A percentile compares a stretch with the other conserved stretches of the same genome.
Conservation (phyloP, 192 early-diverging fungal genomes). For the Lobosporangium transversale region DNA sequence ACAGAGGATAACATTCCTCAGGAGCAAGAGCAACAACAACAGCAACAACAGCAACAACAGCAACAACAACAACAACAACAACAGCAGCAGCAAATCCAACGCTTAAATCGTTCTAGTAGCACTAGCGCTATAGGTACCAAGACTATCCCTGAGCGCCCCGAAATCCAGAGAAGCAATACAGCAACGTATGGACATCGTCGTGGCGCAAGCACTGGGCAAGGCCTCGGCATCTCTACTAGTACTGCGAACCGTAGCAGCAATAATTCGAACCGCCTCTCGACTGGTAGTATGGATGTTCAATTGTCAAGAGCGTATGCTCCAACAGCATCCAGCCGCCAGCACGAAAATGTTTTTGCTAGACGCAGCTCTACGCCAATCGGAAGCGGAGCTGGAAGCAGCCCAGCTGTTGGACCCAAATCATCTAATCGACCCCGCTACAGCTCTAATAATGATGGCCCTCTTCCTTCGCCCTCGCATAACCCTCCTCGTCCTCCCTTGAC, state of each 20-base stretch:
- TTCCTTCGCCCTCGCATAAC: constrained; percentile 18
- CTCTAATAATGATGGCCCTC: constrained; percentile 9
- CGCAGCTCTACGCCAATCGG: constrained; percentile 38
- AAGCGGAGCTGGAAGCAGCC: constrained; percentile 29
- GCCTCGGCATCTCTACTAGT: neutral
- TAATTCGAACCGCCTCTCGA: constrained; percentile 22
- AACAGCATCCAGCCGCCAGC: constrained; percentile 37
- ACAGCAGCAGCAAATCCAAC: neutral
- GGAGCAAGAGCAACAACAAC: constrained; percentile 6
- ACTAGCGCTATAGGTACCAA: constrained; percentile 16
- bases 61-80: neutral
- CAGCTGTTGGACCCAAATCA: constrained; percentile 23
- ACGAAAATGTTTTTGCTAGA: constrained; percentile 16
- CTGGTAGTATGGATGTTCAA: constrained; percentile 13
- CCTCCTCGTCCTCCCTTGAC: constrained; percentile 33
- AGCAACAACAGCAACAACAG: constrained; percentile 8
- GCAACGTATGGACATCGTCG: constrained; percentile 48
- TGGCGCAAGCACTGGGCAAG: constrained; percentile 27
- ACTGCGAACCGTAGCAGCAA: constrained; percentile 11
- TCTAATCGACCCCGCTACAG: constrained; percentile 9
- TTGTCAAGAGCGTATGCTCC: constrained; percentile 19
- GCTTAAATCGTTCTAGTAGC: constrained; percentile 28
- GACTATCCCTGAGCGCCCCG: neutral
- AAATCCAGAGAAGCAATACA: constrained; percentile 6
- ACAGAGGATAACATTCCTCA: constrained; percentile 4